A percentile compares a stretch with the other conserved stretches of the same genome.
Evolutionary conservation across 1,139 yeast genomes (phyloP).

Genomic region (Zygotorulaspora mrakii): DNA sequence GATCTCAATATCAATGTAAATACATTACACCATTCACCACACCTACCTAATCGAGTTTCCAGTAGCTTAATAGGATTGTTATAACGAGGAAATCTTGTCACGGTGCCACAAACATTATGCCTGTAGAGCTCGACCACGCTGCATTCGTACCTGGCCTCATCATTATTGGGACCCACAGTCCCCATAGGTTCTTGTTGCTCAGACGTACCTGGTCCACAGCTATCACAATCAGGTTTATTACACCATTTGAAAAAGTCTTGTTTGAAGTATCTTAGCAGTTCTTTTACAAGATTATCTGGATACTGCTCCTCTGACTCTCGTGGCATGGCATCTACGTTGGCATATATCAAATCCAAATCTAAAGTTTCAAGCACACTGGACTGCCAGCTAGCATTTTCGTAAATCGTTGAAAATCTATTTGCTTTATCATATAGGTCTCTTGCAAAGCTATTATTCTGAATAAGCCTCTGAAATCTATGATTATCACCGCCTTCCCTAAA

Average conservation of each 20-base stretch:
- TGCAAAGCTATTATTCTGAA: slow-evolving; percentile 26
- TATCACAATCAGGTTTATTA: slow-evolving; percentile 59
- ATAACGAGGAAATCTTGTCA: slow-evolving; percentile 68
- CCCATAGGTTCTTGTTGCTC: slow-evolving; percentile 38
- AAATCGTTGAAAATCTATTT: slow-evolving; percentile 26
- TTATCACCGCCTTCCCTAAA: slow-evolving; percentile 24
- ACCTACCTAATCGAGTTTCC: slow-evolving; percentile 65
- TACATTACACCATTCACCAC: slow-evolving; percentile 96
- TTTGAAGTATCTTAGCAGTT: slow-evolving; percentile 71
- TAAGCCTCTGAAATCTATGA: slow-evolving; percentile 20
- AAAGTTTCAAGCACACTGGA: slow-evolving; percentile 39
- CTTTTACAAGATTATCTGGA: slow-evolving; percentile 68
- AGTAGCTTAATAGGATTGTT: slow-evolving; percentile 63
- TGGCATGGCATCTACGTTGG: slow-evolving; percentile 40
- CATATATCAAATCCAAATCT: slow-evolving; percentile 36
- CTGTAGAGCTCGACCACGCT: slow-evolving; percentile 56
- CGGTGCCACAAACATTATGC: slow-evolving; percentile 49
- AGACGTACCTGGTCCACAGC: slow-evolving; percentile 45
- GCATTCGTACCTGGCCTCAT: slow-evolving; percentile 46
- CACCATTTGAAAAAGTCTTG: slow-evolving; percentile 81
- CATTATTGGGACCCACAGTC: slow-evolving; percentile 39
- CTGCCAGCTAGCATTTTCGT: slow-evolving; percentile 34
- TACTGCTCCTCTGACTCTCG: slow-evolving; percentile 45
- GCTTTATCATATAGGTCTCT: slow-evolving; percentile 22
- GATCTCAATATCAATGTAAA: slow-evolving; percentile 69